phyloP scores from a whole-genome alignment of 2,329 filamentous ascomycete species.

The Incumbomyces lentus region DNA sequence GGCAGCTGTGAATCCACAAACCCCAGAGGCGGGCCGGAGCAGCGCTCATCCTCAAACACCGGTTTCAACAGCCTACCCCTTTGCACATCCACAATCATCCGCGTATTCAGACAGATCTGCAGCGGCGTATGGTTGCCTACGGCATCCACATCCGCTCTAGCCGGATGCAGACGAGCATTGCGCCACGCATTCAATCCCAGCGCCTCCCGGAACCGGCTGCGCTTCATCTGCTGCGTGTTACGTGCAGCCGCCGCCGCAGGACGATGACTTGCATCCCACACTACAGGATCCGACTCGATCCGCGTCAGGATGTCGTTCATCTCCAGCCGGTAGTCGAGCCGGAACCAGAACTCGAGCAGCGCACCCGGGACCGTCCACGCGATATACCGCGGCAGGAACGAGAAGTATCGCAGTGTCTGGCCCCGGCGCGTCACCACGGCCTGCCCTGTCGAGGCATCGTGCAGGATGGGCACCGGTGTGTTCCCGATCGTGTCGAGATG shows the following conservation, averaged over 20 bases:
- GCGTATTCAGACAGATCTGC: slow-evolving; percentile 15
- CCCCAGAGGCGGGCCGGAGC: not conserved
- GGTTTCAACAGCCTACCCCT: slow-evolving; percentile 13
- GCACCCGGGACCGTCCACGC: slow-evolving; percentile 10
- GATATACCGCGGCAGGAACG: slow-evolving; percentile 14
- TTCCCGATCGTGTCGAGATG: slow-evolving; percentile 6
- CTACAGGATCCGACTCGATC: not conserved
- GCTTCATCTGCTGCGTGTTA: slow-evolving; percentile 11
- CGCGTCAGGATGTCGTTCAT: slow-evolving; percentile 14
- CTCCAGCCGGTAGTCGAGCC: slow-evolving; percentile 12
- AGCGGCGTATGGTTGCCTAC: slow-evolving; percentile 7
- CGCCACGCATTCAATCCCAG: slow-evolving; percentile 4
- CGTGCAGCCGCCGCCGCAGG: not conserved
- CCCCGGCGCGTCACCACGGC: slow-evolving; percentile 7
- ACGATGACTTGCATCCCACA: not conserved
- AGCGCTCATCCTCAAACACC: slow-evolving; percentile 4
- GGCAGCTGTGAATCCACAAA: slow-evolving; percentile 7
- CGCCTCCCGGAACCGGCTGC: slow-evolving; percentile 8
- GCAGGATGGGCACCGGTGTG: not conserved
- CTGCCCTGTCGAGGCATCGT: not conserved
- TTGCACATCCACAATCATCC: slow-evolving; percentile 12
- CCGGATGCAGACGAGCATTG: slow-evolving; percentile 3
- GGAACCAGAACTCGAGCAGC: slow-evolving; percentile 15
- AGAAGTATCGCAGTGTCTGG: slow-evolving; percentile 13
- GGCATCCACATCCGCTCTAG: slow-evolving; percentile 8